phyloP scores from a whole-genome alignment of 2,329 filamentous ascomycete genomes.

The Monilinia aucupariae region DNA sequence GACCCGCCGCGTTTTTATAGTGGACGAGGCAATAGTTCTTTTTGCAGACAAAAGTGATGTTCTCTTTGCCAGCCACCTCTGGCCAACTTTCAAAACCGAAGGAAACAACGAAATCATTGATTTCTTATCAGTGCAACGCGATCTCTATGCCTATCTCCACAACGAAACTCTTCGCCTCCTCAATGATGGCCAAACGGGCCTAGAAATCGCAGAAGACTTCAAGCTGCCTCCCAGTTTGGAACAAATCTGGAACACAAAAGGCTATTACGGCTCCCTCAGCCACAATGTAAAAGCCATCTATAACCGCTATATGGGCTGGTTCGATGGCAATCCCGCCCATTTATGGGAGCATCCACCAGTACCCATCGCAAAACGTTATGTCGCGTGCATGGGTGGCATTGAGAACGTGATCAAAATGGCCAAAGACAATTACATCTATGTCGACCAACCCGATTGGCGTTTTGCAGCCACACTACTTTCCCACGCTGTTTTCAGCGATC shows the following conservation, averaged over 20 bases:
- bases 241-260: conserved; percentile 24
- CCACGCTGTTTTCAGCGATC: too few relatives aligned
- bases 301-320: conserved; percentile 33
- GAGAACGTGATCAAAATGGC: too few relatives aligned
- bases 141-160: conserved; percentile 39
- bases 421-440: too few relatives aligned
- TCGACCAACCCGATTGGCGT: too few relatives aligned
- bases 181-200: conserved; percentile 37
- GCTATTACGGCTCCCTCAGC: conserved; percentile 38
- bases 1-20: not conserved
- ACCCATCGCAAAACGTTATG: too few relatives aligned
- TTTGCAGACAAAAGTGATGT: conserved; percentile 36
- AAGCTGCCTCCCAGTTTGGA: conserved; percentile 34
- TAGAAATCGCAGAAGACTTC: conserved; percentile 40
- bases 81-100: conserved; percentile 37
- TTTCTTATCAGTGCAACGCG: conserved; percentile 37
- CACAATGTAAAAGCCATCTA: conserved; percentile 41
- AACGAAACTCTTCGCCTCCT: conserved; percentile 39
- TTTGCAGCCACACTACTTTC: too few relatives aligned
- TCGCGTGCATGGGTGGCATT: too few relatives aligned
- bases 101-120: not conserved
- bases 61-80: conserved; percentile 39
- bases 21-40: conserved; percentile 37
- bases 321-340: conserved; percentile 35
- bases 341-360: conserved; percentile 23